These are phyloP conservation scores for Neopestalotiopsis sp. DNA, from an alignment of 2,329 filamentous ascomycete species.

Conservation along the genomic window DNA sequence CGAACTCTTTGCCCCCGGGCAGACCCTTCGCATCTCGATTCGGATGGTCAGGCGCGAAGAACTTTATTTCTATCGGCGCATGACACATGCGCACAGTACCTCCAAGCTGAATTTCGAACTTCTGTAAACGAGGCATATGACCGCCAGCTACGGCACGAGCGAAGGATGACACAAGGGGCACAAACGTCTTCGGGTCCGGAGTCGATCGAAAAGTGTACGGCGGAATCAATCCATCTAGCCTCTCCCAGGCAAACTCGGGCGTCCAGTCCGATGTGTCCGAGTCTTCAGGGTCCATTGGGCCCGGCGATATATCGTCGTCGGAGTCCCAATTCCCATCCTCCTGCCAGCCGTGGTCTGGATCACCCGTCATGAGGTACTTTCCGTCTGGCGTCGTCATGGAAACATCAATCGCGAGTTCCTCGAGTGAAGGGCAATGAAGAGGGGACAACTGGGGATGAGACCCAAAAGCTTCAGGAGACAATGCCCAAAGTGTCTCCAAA, in stretches of 20 bases:
- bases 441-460: neutral
- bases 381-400: conserved; percentile 2
- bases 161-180: conserved; percentile 9
- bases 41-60: neutral
- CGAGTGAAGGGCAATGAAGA: conserved; percentile 6
- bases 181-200: neutral
- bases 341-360: neutral
- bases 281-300: conserved; percentile 15
- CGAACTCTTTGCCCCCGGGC: neutral
- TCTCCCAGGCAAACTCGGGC: conserved; percentile 17
- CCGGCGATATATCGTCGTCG: neutral
- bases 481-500: neutral
- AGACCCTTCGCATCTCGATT: neutral
- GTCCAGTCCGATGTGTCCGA: conserved; percentile 18
- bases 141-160: neutral
- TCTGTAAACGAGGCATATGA: conserved; percentile 3
- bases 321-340: neutral
- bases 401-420: conserved; percentile 1
- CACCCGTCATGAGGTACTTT: conserved; percentile 9
- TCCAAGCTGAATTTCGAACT: neutral
- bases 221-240: conserved; percentile 5
- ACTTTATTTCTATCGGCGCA: neutral
- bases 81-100: neutral
- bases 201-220: neutral
- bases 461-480: conserved; percentile 13